Evolutionary conservation across 1,139 yeast genomes (phyloP).

Genomic region (Meyerozyma athensensis): DNA sequence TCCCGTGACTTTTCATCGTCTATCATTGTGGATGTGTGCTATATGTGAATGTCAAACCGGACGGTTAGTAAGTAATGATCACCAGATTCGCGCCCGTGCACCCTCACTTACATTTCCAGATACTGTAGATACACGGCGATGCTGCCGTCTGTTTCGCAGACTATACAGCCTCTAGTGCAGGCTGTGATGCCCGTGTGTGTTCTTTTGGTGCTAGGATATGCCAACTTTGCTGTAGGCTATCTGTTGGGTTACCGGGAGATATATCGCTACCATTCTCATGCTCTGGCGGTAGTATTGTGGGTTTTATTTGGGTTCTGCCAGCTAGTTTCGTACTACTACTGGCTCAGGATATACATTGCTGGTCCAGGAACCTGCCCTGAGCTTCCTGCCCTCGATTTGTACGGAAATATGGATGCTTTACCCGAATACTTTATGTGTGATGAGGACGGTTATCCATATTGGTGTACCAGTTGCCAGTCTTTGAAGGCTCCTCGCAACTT

Average conservation of each 20-base stretch:
- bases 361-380: constrained; percentile 32
- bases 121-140: neutral
- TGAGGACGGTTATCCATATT: constrained; percentile 13
- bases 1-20: constrained; percentile 50
- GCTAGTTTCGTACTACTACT: constrained; percentile 23
- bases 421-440: constrained; percentile 8
- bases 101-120: neutral
- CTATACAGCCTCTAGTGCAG: neutral
- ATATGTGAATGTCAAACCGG: neutral
- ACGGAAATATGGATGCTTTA: constrained; percentile 4
- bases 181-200: constrained; percentile 8
- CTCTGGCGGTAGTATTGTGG: constrained; percentile 24
- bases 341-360: constrained; percentile 21
- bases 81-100: neutral
- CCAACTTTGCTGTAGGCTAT: constrained; percentile 30
- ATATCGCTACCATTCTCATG: constrained; percentile 24
- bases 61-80: constrained; percentile 7
- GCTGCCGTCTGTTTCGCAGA: neutral
- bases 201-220: constrained; percentile 24
- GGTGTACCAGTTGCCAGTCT: constrained; percentile 12
- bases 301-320: constrained; percentile 23
- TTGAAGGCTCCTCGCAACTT: constrained; percentile 13
- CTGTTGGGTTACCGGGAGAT: constrained; percentile 35
- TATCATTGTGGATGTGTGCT: constrained; percentile 4
- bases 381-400: constrained; percentile 8